A percentile compares a stretch with the other conserved stretches of the same genome.
Evolutionary conservation across 2,329 filamentous ascomycete genomes (phyloP).

Genomic region (Colletotrichum sp.): DNA sequence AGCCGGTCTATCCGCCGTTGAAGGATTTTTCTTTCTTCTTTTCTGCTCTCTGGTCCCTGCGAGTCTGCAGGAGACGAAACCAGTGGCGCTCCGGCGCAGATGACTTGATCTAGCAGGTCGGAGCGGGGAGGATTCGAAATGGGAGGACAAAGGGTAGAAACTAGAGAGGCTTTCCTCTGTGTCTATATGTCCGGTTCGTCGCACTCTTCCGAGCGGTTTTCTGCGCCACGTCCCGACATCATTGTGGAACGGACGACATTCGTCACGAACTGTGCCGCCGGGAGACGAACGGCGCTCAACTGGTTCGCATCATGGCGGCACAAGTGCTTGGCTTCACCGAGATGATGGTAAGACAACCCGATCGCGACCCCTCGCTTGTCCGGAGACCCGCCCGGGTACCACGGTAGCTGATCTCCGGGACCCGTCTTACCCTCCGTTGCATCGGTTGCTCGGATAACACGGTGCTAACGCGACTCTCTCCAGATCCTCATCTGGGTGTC

Average conservation of each 20-base stretch:
- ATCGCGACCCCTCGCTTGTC: not conserved
- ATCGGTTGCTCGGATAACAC: not conserved
- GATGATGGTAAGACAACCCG: not conserved
- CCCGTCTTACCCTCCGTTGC: not conserved
- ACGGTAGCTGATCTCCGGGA: not conserved
- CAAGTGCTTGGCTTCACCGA: not conserved
- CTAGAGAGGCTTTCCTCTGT: not conserved
- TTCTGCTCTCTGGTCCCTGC: not conserved
- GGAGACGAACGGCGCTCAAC: not conserved
- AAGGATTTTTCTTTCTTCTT: not conserved
- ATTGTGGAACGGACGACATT: no score
- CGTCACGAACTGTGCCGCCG: not conserved
- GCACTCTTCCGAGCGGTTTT: not conserved
- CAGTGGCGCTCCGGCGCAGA: not conserved
- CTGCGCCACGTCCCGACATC: not conserved
- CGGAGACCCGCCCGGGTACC: not conserved
- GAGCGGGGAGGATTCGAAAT: not conserved
- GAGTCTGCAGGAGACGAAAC: not conserved
- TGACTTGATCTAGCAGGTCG: not conserved
- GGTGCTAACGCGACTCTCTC: not conserved
- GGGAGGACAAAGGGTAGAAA: not conserved
- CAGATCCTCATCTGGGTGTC: slow-evolving; percentile 3
- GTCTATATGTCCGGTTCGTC: not conserved
- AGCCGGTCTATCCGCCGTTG: not conserved
- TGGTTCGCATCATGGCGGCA: not conserved